phyloP scores from a whole-genome alignment of 306 rosid species.

The Trifolium repens region DNA sequence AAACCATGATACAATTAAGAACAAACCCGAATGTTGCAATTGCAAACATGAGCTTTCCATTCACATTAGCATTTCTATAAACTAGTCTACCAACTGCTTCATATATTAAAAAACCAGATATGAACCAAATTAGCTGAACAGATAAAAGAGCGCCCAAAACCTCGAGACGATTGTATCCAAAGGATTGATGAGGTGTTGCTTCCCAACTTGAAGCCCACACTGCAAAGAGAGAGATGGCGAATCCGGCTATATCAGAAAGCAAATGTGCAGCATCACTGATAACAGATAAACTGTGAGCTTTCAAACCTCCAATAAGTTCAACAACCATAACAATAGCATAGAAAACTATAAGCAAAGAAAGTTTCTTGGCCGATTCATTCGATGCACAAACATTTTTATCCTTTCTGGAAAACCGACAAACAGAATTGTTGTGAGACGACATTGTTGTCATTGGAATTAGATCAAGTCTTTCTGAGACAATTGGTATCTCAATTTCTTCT shows the following conservation, averaged over 20 bases:
- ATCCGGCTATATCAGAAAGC: conserved; percentile 84
- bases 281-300: conserved; percentile 85
- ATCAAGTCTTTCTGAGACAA: conserved; percentile 42
- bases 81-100: conserved; percentile 74
- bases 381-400: conserved; percentile 57
- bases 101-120: conserved; percentile 76
- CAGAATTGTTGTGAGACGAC: conserved; percentile 41
- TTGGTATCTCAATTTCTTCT: conserved; percentile 56
- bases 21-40: conserved; percentile 84
- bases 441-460: conserved; percentile 37
- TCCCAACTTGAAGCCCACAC: conserved; percentile 91
- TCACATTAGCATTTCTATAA: conserved; percentile 47
- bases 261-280: conserved; percentile 91
- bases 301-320: conserved; percentile 81
- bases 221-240: conserved; percentile 77
- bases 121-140: conserved; percentile 83
- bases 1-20: conserved; percentile 75
- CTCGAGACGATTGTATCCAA: conserved; percentile 86
- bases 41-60: conserved; percentile 83
- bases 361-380: conserved; percentile 65
- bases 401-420: conserved; percentile 63
- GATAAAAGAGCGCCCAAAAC: conserved; percentile 90
- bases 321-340: conserved; percentile 69
- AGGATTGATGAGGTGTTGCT: conserved; percentile 75
- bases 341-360: conserved; percentile 62